A percentile compares a stretch with the other conserved stretches of the same genome.
Conservation (phyloP, 1,284 basidiomycete species). For the Ustilago tritici region DNA sequence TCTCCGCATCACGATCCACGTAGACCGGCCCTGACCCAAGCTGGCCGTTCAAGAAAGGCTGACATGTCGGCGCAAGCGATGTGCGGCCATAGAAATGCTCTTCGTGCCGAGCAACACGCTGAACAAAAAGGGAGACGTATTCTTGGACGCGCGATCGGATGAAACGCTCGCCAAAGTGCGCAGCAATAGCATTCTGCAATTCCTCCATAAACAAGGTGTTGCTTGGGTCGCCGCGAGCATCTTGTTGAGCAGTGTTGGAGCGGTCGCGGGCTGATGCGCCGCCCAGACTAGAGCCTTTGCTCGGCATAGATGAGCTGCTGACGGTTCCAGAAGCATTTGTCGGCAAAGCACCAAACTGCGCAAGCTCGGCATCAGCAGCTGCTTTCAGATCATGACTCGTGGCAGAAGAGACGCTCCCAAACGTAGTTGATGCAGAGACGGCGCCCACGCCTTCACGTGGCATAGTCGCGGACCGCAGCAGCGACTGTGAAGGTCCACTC, state of each 20-base stretch:
- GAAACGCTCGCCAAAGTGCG: constrained; percentile 81
- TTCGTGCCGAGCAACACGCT: constrained; percentile 82
- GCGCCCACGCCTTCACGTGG: constrained; percentile 51
- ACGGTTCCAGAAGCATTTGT: constrained; percentile 5
- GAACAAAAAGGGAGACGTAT: constrained; percentile 80
- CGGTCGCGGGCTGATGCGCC: constrained; percentile 33
- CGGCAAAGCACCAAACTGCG: constrained; percentile 44
- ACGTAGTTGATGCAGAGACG: constrained; percentile 9
- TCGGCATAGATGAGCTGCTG: constrained; percentile 14
- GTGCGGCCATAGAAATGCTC: constrained; percentile 78
- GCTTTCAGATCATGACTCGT: constrained; percentile 15
- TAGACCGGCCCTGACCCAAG: constrained; percentile 80
- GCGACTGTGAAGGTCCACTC: constrained; percentile 15
- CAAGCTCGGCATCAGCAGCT: constrained; percentile 23
- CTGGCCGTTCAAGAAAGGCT: constrained; percentile 69
- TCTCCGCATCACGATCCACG: constrained; percentile 75
- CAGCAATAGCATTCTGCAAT: constrained; percentile 79
- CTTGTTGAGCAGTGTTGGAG: constrained; percentile 30
- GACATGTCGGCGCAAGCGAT: constrained; percentile 76
- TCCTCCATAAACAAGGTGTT: constrained; percentile 93
- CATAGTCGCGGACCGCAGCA: constrained; percentile 53
- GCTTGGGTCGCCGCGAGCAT: constrained; percentile 71
- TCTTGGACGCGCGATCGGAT: constrained; percentile 84
- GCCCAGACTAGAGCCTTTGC: constrained; percentile 26
- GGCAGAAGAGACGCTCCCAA: constrained; percentile 31